Base-by-base conservation (phyloP, 495 filamentous ascomycete genomes). In the Terfezia boudieri region DNA sequence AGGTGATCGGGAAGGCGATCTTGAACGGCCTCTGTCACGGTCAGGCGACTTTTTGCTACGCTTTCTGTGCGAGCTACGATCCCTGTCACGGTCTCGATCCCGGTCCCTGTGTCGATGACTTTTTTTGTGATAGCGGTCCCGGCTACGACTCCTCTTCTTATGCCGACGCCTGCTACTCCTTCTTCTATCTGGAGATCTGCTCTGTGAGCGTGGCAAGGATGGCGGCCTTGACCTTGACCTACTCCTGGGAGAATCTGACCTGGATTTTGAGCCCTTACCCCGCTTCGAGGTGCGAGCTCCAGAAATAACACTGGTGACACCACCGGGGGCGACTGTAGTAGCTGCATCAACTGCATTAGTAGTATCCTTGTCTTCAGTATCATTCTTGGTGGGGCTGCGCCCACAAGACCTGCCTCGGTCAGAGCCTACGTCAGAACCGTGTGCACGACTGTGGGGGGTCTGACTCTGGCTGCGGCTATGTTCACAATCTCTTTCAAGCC, bases 401-500 rank as follows among this genome's bases (percentile, higher is more conserved):
- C 50, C 50, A 52, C 17, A 17, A 26, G 50, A 26, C 12, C 11
- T 17, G 12, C 41, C 41, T 4, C 4, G 14, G 17, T 46, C 41
- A 46, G 17, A 36, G 35, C 1, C 14, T 16, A 26, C 22, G 16
- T 38, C 43, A 36, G 36, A 20, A 14, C 6, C 14, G 50, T 12
- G 50, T 14, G 2, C 2, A 6, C 12, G 14, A 14, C 50, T 51
- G 52, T 22, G 10, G 23, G 11, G 14, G 23, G 16, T 53, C 8
- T 43, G 41, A 4, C 41, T 46, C 41, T 8, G 12, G 41, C 41
- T 46, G 41, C 8, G 41, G 26, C 26, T 32, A 14, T 46, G 41
- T 8, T 46, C 57, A 26, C 54, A 54, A 8, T 65, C 56, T 36
- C 20, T 43, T 20, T 52, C 20, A 55, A 0, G 37, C 50, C 14